phyloP scores from a whole-genome alignment of 495 filamentous ascomycete species.

The Tetracladium marchalianum region DNA sequence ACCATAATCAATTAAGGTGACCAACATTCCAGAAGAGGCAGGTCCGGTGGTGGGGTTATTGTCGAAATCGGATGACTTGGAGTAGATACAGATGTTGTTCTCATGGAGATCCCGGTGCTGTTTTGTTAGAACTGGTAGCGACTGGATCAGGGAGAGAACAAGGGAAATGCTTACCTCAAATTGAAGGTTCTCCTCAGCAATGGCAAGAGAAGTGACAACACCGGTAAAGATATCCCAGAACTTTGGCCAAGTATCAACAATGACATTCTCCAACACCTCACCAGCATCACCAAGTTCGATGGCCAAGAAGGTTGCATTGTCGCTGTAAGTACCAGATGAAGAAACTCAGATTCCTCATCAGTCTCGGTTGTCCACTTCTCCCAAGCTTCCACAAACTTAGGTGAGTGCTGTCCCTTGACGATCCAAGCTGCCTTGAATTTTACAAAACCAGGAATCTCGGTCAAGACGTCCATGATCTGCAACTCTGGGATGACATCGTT shows the following conservation, averaged over 20 bases:
- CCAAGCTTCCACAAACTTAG: conserved; percentile 52
- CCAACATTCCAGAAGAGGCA: conserved; percentile 58
- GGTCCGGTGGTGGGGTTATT: conserved; percentile 32
- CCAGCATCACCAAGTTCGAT: conserved; percentile 86
- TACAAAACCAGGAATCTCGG: conserved; percentile 81
- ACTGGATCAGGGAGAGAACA: conserved; percentile 2
- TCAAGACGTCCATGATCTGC: conserved; percentile 63
- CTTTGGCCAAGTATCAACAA: conserved; percentile 41
- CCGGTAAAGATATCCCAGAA: conserved; percentile 84
- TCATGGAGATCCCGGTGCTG: conserved; percentile 81
- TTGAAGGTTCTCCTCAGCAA: conserved; percentile 58
- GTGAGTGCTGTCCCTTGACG: conserved; percentile 57
- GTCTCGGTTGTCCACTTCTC: conserved; percentile 4
- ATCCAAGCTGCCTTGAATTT: conserved; percentile 73
- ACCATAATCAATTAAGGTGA: conserved; percentile 86
- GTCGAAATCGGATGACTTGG: conserved; percentile 18
- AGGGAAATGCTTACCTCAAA: conserved; percentile 52
- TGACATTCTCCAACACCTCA: conserved; percentile 58
- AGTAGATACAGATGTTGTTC: conserved; percentile 71
- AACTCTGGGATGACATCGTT: conserved; percentile 56
- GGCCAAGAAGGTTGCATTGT: conserved; percentile 66
- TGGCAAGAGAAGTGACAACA: conserved; percentile 63
- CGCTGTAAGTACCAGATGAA: conserved; percentile 40
- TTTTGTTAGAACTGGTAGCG: neutral
- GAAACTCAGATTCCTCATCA: conserved; percentile 8